Conservation (phyloP, 208 protist genomes). For the Endotrypanum monterogeii region DNA sequence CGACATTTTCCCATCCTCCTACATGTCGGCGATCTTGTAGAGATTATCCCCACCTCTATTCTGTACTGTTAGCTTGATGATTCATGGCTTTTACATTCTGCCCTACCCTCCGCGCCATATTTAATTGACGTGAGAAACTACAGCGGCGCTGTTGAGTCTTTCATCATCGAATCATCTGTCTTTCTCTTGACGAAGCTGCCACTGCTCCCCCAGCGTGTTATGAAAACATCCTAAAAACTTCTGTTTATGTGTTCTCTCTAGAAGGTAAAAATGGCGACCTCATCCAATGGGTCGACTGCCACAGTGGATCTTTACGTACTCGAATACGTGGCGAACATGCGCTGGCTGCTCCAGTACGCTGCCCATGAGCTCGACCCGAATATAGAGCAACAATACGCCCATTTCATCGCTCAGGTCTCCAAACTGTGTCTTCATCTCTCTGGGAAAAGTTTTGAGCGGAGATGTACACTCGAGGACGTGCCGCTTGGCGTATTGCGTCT, state of each 20-base stretch:
- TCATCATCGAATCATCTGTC: too few species aligned
- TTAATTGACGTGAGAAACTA: too few species aligned
- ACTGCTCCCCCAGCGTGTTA: too few species aligned
- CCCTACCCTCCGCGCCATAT: too few species aligned
- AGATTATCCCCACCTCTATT: too few species aligned
- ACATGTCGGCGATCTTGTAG: too few species aligned
- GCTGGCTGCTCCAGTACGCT: conserved; percentile 64
- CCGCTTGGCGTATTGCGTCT: conserved; percentile 49
- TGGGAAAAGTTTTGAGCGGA: conserved; percentile 22
- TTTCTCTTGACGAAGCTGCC: too few species aligned
- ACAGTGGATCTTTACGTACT: conserved; percentile 40
- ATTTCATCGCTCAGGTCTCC: conserved; percentile 22
- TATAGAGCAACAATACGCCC: conserved; percentile 50
- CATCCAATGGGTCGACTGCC: neutral
- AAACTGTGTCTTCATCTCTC: conserved; percentile 29
- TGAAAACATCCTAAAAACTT: neutral
- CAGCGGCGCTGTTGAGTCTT: too few species aligned
- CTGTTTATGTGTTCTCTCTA: neutral
- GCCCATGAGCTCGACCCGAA: conserved; percentile 43
- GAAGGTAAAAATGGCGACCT: conserved; percentile 10
- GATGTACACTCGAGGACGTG: conserved; percentile 38
- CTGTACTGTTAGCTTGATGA: too few species aligned
- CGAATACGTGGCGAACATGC: conserved; percentile 72
- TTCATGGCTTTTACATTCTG: too few species aligned
- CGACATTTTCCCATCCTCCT: too few species aligned